Evolutionary conservation across 495 filamentous ascomycete species (phyloP).

Genomic region (Annulohypoxylon bovei): DNA sequence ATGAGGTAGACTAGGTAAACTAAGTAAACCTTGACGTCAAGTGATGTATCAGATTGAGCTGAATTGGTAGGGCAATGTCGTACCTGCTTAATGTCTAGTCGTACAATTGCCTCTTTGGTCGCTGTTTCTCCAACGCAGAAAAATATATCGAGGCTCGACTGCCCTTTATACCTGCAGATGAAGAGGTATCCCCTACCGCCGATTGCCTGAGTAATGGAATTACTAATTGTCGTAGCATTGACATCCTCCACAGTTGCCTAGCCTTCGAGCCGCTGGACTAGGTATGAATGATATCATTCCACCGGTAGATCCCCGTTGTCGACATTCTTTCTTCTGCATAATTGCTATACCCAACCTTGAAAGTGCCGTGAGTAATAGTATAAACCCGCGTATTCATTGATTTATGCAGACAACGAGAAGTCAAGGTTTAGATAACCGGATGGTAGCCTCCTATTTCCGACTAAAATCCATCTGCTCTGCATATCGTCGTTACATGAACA

Average conservation of each 20-base stretch:
- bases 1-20: background rate
- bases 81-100: background rate
- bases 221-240: conserved; percentile 7
- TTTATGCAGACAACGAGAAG: background rate
- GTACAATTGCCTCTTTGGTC: background rate
- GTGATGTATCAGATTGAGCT: background rate
- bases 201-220: background rate
- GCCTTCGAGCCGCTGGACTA: background rate
- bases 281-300: conserved; percentile 9
- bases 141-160: background rate
- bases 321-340: background rate
- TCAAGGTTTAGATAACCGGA: background rate
- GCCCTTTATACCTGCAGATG: conserved; percentile 3
- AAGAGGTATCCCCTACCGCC: conserved; percentile 6
- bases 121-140: background rate
- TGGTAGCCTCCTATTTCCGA: background rate
- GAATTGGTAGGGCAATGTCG: background rate
- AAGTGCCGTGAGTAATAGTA: background rate
- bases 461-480: background rate
- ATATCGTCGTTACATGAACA: background rate
- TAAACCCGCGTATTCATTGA: background rate
- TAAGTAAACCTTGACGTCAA: conserved; percentile 3
- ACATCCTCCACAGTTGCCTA: background rate
- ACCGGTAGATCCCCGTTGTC: background rate
- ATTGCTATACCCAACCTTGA: background rate